Evolutionary conservation across 768 basidiomycete genomes (phyloP).

Genomic region (Tricholomella constricta): DNA sequence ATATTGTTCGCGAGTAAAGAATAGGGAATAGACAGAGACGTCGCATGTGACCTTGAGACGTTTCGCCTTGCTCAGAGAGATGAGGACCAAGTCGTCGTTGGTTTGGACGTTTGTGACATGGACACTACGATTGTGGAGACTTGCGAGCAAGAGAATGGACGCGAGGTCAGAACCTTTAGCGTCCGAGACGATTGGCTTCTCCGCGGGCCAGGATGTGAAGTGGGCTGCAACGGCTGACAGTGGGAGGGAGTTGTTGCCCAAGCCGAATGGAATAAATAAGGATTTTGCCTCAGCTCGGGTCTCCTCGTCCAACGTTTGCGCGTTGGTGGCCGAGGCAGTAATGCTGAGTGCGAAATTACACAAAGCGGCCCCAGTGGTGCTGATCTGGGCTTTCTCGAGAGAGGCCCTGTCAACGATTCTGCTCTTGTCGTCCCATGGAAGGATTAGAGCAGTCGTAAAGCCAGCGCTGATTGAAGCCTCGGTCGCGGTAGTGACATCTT

Average conservation of each 20-base stretch:
- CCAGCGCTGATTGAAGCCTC: slow-evolving; percentile 87
- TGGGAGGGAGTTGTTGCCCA: slow-evolving; percentile 46
- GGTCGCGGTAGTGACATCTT: slow-evolving; percentile 67
- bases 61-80: slow-evolving; percentile 93
- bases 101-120: slow-evolving; percentile 90
- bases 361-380: slow-evolving; percentile 64
- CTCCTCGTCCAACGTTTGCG: slow-evolving; percentile 67
- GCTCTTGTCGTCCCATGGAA: slow-evolving; percentile 66
- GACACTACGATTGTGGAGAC: slow-evolving; percentile 83
- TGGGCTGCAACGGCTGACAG: slow-evolving; percentile 81
- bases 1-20: slow-evolving; percentile 81
- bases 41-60: slow-evolving; percentile 95
- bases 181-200: slow-evolving; percentile 94
- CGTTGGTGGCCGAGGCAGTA: slow-evolving; percentile 71
- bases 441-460: slow-evolving; percentile 82
- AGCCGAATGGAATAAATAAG: slow-evolving; percentile 82
- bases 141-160: slow-evolving; percentile 91
- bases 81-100: slow-evolving; percentile 85
- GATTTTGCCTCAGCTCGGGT: slow-evolving; percentile 78
- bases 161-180: slow-evolving; percentile 92
- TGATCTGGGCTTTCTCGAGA: slow-evolving; percentile 69
- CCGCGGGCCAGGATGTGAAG: slow-evolving; percentile 86
- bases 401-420: slow-evolving; percentile 67
- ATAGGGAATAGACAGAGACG: slow-evolving; percentile 87
- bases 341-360: slow-evolving; percentile 89